Conservation (phyloP, 768 basidiomycete species). For the Hericium erinaceus region DNA sequence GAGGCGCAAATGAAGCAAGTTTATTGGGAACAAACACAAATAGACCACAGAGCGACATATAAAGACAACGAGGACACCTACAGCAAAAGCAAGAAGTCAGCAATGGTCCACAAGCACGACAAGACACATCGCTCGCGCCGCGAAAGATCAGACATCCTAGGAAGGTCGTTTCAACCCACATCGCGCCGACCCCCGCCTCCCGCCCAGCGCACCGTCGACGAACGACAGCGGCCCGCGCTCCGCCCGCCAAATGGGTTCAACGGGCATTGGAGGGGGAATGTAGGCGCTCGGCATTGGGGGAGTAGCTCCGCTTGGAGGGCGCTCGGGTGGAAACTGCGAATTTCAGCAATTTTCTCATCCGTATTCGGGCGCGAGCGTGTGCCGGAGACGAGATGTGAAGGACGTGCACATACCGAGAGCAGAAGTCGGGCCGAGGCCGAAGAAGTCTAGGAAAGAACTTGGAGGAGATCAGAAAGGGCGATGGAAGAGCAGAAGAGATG, state of each 20-base stretch:
- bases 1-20: no score
- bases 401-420: conserved; percentile 45
- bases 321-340: conserved; percentile 86
- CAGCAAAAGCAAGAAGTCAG: no score
- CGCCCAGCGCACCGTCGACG: conserved; percentile 55
- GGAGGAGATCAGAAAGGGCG: neutral
- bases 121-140: neutral
- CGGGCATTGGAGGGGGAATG: conserved; percentile 48
- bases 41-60: no score
- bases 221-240: conserved; percentile 52
- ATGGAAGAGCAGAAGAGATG: no score
- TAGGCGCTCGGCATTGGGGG: conserved; percentile 63
- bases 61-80: no score
- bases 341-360: conserved; percentile 39
- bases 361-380: conserved; percentile 33
- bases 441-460: neutral
- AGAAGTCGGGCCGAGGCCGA: neutral
- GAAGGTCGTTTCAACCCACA: conserved; percentile 24
- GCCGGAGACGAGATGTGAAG: conserved; percentile 90
- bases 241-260: conserved; percentile 54
- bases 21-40: no score
- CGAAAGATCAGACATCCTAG: conserved; percentile 3
- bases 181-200: conserved; percentile 62
- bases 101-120: no score
- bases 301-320: conserved; percentile 59